Conservation (phyloP, 164 flowering plant genomes). For the Annona cherimola region DNA sequence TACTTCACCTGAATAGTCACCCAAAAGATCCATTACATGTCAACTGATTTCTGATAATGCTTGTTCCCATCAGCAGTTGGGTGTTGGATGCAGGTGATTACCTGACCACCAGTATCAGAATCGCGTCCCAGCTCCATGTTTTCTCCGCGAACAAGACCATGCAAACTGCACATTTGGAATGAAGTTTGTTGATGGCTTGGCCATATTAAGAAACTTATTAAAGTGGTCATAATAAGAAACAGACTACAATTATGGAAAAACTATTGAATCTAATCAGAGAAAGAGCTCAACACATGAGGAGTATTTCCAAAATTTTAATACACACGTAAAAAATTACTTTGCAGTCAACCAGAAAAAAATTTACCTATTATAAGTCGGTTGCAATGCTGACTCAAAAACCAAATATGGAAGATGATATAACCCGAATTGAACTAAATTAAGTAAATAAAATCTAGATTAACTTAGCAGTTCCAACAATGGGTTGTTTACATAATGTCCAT, state of each 20-base stretch:
- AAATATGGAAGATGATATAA: not conserved
- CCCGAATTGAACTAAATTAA: not conserved
- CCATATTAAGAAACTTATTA: too few species aligned
- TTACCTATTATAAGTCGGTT: too few species aligned
- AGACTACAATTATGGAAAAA: not conserved
- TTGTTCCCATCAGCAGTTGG: not conserved
- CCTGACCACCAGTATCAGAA: constrained; percentile 98
- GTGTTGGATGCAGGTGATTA: constrained; percentile 13
- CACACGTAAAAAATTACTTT: too few species aligned
- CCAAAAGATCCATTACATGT: not conserved
- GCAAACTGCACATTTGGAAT: constrained; percentile 46
- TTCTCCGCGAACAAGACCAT: constrained; percentile 92
- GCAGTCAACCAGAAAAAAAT: too few species aligned
- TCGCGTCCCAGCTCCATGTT: constrained; percentile 98
- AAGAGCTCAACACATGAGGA: not conserved
- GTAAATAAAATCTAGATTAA: not conserved
- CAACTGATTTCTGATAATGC: not conserved
- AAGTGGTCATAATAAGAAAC: too few species aligned
- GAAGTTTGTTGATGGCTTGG: not conserved
- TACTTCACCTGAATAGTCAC: constrained; percentile 58
- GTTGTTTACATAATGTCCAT: not conserved
- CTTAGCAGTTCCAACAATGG: not conserved
- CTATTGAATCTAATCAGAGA: not conserved
- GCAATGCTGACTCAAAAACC: too few species aligned
- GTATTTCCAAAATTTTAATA: not conserved